These are phyloP conservation scores for Uromyces viciae-fabae DNA, from an alignment of 1,284 basidiomycete genomes.

Conservation along the genomic window DNA sequence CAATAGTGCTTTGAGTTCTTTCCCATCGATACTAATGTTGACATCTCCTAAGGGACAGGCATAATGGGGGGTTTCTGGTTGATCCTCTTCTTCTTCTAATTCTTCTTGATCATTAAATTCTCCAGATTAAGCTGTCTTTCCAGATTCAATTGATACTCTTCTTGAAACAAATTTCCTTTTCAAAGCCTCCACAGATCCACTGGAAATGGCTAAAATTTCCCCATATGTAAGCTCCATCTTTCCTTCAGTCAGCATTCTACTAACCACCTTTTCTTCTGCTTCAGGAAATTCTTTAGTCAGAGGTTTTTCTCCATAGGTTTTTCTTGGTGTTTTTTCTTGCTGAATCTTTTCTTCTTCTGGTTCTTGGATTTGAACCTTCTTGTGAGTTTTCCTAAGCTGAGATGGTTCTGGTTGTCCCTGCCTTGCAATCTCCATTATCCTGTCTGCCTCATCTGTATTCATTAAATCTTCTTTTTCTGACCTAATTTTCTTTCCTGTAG, in stretches of 20 bases:
- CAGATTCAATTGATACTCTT: not conserved
- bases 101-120: not conserved
- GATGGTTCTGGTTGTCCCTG: not conserved
- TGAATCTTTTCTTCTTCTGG: not conserved
- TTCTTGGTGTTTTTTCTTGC: not conserved
- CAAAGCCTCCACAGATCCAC: not conserved
- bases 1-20: not conserved
- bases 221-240: not conserved
- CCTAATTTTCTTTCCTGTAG: not conserved
- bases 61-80: not conserved
- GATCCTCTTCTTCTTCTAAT: not conserved
- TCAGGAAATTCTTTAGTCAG: not conserved
- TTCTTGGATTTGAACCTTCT: not conserved
- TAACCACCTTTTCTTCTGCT: not conserved
- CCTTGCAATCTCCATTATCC: not conserved
- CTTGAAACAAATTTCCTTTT: not conserved
- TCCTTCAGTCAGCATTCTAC: not conserved
- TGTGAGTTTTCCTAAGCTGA: not conserved
- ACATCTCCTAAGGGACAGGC: not conserved
- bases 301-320: not conserved
- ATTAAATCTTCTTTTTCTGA: not conserved
- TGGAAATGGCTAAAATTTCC: not conserved
- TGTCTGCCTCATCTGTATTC: not conserved
- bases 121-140: not conserved
- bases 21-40: not conserved